Evolutionary conservation across 2,329 filamentous ascomycete genomes (phyloP).

Genomic region (Colletotrichum gigasporum): DNA sequence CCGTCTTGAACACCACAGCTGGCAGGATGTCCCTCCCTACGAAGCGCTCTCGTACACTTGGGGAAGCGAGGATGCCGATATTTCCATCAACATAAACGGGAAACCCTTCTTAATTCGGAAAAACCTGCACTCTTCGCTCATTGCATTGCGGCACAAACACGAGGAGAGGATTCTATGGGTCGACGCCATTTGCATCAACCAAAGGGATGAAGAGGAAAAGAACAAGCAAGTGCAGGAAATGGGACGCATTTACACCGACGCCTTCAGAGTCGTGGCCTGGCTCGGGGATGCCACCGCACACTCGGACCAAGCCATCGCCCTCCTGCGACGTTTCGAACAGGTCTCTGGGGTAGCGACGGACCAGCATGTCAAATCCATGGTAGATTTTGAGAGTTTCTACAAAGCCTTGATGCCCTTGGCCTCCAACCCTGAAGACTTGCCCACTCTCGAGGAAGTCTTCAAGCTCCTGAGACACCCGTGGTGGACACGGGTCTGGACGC

Average conservation of each 20-base stretch:
- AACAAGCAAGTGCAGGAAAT: conserved; percentile 36
- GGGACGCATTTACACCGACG: conserved; percentile 35
- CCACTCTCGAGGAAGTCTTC: not conserved
- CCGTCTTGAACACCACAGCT: no score
- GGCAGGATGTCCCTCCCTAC: no score
- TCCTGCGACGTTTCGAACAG: not conserved
- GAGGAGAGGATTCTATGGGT: conserved; percentile 34
- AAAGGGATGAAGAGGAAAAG: conserved; percentile 33
- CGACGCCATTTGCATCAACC: conserved; percentile 38
- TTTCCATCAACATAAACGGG: not conserved
- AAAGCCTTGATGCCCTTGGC: not conserved
- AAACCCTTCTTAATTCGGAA: not conserved
- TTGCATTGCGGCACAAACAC: not conserved
- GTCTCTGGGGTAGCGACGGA: not conserved
- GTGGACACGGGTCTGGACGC: conserved; percentile 32
- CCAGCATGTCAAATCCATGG: not conserved
- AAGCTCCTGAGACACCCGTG: not conserved
- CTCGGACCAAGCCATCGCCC: not conserved
- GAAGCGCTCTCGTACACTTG: not conserved
- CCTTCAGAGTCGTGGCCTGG: conserved; percentile 37
- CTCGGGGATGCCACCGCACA: conserved; percentile 25
- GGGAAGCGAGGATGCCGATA: not conserved
- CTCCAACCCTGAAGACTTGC: no score
- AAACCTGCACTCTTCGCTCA: not conserved
- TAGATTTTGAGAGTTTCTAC: not conserved